These are phyloP conservation scores for Saccharomycopsis crataegensis DNA, from an alignment of 1,139 yeast species.

Conservation along the genomic window DNA sequence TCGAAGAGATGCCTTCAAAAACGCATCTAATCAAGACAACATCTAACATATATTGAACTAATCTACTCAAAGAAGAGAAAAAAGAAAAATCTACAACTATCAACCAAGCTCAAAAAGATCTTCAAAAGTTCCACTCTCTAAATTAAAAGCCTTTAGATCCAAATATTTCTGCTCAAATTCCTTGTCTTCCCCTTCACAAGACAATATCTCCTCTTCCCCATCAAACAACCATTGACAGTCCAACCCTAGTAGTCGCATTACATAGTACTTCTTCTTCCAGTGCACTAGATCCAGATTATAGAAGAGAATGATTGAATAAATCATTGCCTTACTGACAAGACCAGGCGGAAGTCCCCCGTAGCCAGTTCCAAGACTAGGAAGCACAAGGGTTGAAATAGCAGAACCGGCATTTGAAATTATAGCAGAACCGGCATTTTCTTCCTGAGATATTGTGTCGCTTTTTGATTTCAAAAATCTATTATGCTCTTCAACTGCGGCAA, in stretches of 20 bases:
- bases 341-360: slow-evolving; percentile 36
- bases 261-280: slow-evolving; percentile 4
- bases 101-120: too few relatives aligned
- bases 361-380: slow-evolving; percentile 48
- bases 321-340: slow-evolving; percentile 31
- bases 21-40: too few relatives aligned
- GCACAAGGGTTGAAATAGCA: slow-evolving; percentile 25
- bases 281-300: not conserved
- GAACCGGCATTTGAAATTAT: too few relatives aligned
- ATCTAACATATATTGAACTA: too few relatives aligned
- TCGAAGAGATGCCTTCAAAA: too few relatives aligned
- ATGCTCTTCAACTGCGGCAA: slow-evolving; percentile 26
- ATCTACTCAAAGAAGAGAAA: too few relatives aligned
- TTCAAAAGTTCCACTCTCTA: too few relatives aligned
- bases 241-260: slow-evolving; percentile 1
- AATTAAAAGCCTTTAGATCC: too few relatives aligned
- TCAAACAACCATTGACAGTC: not conserved
- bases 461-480: slow-evolving; percentile 25
- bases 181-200: not conserved
- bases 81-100: too few relatives aligned
- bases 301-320: slow-evolving; percentile 3
- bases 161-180: not conserved
- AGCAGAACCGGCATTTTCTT: too few relatives aligned
- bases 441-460: not conserved
- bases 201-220: not conserved